Evolutionary conservation across 441 rosid genomes (phyloP).

Genomic region (Euphorbia schlechtendalii): DNA sequence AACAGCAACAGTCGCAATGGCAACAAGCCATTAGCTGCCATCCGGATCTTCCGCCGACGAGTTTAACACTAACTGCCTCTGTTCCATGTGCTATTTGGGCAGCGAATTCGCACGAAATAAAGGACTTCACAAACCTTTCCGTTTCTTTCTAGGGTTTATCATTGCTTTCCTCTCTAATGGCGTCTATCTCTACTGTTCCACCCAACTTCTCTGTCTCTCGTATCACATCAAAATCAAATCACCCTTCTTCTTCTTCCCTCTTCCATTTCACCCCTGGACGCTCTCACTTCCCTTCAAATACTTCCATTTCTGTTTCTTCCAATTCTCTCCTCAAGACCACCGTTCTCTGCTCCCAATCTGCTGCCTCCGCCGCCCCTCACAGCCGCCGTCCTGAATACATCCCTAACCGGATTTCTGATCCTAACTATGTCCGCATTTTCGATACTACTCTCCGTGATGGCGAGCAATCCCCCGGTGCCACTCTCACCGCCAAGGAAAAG

Average conservation of each 20-base stretch:
- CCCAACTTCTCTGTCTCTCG: slow-evolving; percentile 13
- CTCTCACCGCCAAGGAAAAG: slow-evolving; percentile 75
- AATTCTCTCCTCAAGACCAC: slow-evolving; percentile 19
- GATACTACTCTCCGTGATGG: slow-evolving; percentile 98
- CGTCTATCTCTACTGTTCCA: slow-evolving; percentile 13
- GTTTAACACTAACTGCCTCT: no score
- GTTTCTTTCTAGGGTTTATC: background rate
- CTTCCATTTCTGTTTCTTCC: slow-evolving; percentile 12
- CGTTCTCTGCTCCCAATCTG: slow-evolving; percentile 24
- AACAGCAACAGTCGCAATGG: no score
- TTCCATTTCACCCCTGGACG: slow-evolving; percentile 10
- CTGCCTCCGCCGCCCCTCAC: slow-evolving; percentile 7
- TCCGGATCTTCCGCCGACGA: no score
- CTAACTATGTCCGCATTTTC: slow-evolving; percentile 72
- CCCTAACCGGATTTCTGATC: slow-evolving; percentile 62
- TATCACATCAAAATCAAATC: slow-evolving; percentile 1
- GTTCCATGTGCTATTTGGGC: no score
- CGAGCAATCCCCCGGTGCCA: slow-evolving; percentile 93
- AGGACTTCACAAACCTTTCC: background rate
- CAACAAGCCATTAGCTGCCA: no score
- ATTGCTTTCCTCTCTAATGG: background rate
- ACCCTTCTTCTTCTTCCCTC: slow-evolving; percentile 17
- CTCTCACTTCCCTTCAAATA: slow-evolving; percentile 4
- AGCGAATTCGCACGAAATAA: background rate
- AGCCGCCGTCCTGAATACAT: slow-evolving; percentile 49